Base-by-base conservation (phyloP, 805 yeast species). In the Schizosaccharomyces cryophilus region DNA sequence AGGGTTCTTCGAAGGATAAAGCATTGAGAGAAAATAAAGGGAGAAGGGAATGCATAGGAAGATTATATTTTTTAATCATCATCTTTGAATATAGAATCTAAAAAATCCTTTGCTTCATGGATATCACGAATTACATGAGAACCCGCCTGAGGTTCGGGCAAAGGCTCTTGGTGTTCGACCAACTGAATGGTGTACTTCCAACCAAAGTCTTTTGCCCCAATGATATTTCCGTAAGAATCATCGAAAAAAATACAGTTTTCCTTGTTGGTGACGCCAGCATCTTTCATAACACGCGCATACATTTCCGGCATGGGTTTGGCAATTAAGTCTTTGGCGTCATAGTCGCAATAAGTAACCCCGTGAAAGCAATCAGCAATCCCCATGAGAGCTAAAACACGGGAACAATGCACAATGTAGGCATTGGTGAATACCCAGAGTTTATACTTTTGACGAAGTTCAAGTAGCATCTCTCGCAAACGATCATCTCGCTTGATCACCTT, bases 291-390 rank as follows among this genome's bases (percentile, higher is more conserved):
- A 60, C 42, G 26, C 54, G 19, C 61, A 42, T 21, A 59, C 60
- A 82, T 80, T 61, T 72, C 74, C 19, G 74, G 72, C 81, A 85
- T 85, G n/a, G 97, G 97, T 72, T 90, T 90, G 72, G 96, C 89
- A 40, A 82, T 72, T 62, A 90, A 75, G 62, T 79, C 81, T 60
- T 73, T 66, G 59, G 80, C 73, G n/a, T 68, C 64, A 69, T 90
- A 90, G 72, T 90, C 94, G 72, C 97, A 90, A 71, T 74, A 90
- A 1, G 96, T 87, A 65, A 90, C 76, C 0, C 97, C 97, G 65
- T 89, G 96, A 69, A 90, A 88, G 61, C 87, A 69, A 69, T 89
- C 96, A 17, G 89, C 96, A 31, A 90, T 70, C 1, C 96, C 96
- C 60, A 90, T 73, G 59, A 88, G 74, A 54, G 81, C 76, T n/a